A percentile compares a stretch with the other conserved stretches of the same genome.
phyloP scores from a whole-genome alignment of 129 eudicot species.

The Chrysanthemum seticuspe region DNA sequence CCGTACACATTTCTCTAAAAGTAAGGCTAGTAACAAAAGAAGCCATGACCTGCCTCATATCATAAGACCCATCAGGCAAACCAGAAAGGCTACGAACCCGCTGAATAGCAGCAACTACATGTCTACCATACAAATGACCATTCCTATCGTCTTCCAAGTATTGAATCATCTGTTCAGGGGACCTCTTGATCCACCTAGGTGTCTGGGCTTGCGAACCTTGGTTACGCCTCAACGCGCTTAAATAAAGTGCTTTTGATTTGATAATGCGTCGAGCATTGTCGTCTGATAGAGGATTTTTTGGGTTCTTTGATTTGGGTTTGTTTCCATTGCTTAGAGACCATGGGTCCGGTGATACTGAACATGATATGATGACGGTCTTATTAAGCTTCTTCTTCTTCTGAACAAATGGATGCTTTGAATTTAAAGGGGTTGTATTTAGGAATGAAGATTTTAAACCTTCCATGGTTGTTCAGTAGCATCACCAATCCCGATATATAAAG shows the following conservation, averaged over 20 bases:
- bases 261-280: constrained; percentile 89
- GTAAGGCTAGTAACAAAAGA: constrained; percentile 79
- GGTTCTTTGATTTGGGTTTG: constrained; percentile 72
- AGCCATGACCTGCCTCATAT: constrained; percentile 79
- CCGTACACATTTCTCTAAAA: constrained; percentile 88
- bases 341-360: constrained; percentile 54
- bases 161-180: constrained; percentile 91
- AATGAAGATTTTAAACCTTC: no score
- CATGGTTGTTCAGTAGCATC: no score
- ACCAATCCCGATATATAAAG: no score
- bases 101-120: constrained; percentile 88
- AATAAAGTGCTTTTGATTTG: constrained; percentile 67
- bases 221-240: constrained; percentile 76
- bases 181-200: constrained; percentile 79
- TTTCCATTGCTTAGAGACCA: constrained; percentile 88
- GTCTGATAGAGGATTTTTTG: constrained; percentile 78
- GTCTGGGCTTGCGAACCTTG: constrained; percentile 78
- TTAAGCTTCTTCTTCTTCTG: no score
- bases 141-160: constrained; percentile 88
- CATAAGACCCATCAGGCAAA: constrained; percentile 63
- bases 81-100: constrained; percentile 63
- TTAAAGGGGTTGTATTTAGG: no score
- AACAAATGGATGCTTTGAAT: no score
- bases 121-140: constrained; percentile 85
- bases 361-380: no score